Evolutionary conservation across 2,329 filamentous ascomycete genomes (phyloP).

Genomic region (Arthroderma sp.): DNA sequence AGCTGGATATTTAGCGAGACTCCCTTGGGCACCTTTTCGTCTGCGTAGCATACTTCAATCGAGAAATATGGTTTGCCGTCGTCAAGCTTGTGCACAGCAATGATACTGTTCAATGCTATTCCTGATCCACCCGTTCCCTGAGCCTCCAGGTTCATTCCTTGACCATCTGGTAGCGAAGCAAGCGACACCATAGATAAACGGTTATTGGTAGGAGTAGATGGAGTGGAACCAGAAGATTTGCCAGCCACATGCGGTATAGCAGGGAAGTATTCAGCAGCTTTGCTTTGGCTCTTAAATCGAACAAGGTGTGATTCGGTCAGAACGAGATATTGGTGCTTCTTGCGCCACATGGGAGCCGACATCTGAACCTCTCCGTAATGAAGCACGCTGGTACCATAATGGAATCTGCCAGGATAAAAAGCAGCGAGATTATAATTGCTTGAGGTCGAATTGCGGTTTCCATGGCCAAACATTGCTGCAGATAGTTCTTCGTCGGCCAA

Average conservation of each 20-base stretch:
- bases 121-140: conserved; percentile 40
- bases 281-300: conserved; percentile 53
- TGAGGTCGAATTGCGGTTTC: conserved; percentile 10
- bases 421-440: no score
- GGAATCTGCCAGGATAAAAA: conserved; percentile 13
- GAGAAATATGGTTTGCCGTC: conserved; percentile 54
- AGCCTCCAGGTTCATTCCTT: conserved; percentile 22
- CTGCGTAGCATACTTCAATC: conserved; percentile 54
- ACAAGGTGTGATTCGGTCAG: conserved; percentile 56
- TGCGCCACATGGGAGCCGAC: conserved; percentile 55
- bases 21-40: conserved; percentile 47
- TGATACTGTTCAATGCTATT: conserved; percentile 51
- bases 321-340: conserved; percentile 61
- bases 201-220: conserved; percentile 5
- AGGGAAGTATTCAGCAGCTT: conserved; percentile 51
- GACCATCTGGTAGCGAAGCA: conserved; percentile 48
- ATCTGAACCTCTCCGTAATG: conserved; percentile 59
- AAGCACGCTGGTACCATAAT: conserved; percentile 36
- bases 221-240: conserved; percentile 30
- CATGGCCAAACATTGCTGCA: conserved; percentile 13
- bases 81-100: conserved; percentile 54
- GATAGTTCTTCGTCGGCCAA: conserved; percentile 33
- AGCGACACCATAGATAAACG: conserved; percentile 48
- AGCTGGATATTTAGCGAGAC: conserved; percentile 53
- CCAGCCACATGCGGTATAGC: conserved; percentile 31